Evolutionary conservation across 306 rosid genomes (phyloP).

Genomic region (Canavalia ensiformis): DNA sequence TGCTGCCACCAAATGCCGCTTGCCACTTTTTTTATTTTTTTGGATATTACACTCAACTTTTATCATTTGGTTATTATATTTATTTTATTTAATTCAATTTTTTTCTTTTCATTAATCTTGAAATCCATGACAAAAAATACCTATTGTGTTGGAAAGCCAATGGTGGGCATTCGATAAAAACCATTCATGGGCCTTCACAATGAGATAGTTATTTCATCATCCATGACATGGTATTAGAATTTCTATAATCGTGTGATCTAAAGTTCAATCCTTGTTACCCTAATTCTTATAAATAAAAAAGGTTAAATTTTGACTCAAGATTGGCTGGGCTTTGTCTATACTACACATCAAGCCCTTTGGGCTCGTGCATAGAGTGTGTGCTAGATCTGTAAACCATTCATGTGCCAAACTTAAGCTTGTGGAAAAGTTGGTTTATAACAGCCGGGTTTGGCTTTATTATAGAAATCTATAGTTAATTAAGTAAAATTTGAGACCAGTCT

Average conservation of each 20-base stretch:
- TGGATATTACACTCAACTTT: neutral
- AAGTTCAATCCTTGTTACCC: neutral
- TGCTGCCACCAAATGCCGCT: too few species aligned
- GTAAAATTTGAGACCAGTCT: slow-evolving; percentile 27
- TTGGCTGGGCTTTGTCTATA: neutral
- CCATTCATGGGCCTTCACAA: neutral
- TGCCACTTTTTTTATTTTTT: too few species aligned
- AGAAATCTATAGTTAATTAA: slow-evolving; percentile 24
- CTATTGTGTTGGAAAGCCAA: slow-evolving; percentile 31
- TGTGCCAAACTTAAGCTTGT: slow-evolving; percentile 15
- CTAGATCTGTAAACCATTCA: slow-evolving; percentile 7
- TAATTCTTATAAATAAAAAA: neutral
- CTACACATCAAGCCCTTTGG: neutral
- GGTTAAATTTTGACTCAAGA: slow-evolving; percentile 13
- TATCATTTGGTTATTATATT: slow-evolving; percentile 19
- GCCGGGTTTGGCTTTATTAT: slow-evolving; percentile 22
- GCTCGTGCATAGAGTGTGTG: neutral
- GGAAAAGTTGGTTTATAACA: neutral
- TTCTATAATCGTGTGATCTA: neutral
- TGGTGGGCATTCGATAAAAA: slow-evolving; percentile 10
- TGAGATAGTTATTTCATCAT: neutral
- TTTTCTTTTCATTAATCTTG: slow-evolving; percentile 37
- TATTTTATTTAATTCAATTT: neutral
- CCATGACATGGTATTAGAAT: neutral
- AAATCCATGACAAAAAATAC: neutral